Percentiles rank a stretch among this genome's conserved stretches.
phyloP scores from a whole-genome alignment of 1,284 basidiomycete genomes.

The Cryptococcus sp. region DNA sequence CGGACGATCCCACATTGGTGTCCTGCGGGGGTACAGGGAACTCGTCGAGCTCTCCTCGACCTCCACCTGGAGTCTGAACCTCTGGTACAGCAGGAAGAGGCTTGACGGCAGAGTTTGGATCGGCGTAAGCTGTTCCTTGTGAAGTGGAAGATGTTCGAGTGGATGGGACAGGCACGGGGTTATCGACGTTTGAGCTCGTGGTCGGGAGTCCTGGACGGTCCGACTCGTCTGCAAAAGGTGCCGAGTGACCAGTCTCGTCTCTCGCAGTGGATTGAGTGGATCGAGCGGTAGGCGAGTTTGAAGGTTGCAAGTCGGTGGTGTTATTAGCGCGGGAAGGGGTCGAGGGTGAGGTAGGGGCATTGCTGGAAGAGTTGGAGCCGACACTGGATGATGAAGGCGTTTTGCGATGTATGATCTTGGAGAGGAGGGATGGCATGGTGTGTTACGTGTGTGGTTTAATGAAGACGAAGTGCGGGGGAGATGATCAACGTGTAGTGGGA shows the following conservation, averaged over 20 bases:
- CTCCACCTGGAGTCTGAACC: not conserved
- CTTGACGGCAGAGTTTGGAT: constrained; percentile 6
- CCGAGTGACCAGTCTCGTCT: constrained; percentile 12
- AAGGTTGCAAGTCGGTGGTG: not conserved
- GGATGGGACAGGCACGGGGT: constrained; percentile 13
- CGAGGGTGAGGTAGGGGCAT: constrained; percentile 4
- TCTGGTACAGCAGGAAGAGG: constrained; percentile 24
- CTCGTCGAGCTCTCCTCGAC: not conserved
- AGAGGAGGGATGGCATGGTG: constrained; percentile 33
- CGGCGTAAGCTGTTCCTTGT: constrained; percentile 1
- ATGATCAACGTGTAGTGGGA: not conserved
- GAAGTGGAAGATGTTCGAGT: not conserved
- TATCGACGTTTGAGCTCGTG: constrained; percentile 24
- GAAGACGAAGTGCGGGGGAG: not conserved
- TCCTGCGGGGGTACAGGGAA: constrained; percentile 7
- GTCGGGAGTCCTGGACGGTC: constrained; percentile 22
- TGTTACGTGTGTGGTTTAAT: not conserved
- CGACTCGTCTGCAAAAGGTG: constrained; percentile 17
- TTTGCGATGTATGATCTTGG: constrained; percentile 24
- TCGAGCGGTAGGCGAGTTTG: not conserved
- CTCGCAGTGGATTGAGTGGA: no score
- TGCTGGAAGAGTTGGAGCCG: constrained; percentile 3
- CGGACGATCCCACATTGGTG: not conserved
- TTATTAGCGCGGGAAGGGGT: not conserved
- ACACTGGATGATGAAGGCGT: constrained; percentile 16